A percentile compares a stretch with the other conserved stretches of the same genome.
phyloP scores from a whole-genome alignment of 2,329 filamentous ascomycete species.

The Claviceps cyperi region DNA sequence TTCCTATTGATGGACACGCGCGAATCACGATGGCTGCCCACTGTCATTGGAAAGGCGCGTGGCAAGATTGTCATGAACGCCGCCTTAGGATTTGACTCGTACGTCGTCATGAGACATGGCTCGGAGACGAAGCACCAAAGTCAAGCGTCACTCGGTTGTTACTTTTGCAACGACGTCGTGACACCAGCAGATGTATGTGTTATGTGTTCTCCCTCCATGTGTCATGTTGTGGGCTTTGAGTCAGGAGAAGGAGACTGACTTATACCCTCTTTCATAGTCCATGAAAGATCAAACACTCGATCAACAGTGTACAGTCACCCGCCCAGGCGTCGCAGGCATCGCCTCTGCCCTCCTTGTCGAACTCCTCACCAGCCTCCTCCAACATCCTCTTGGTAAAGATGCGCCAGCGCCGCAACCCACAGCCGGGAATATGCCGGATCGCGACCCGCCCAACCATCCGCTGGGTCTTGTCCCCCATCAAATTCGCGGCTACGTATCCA shows the following conservation, averaged over 20 bases:
- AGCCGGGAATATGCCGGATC: constrained; percentile 29
- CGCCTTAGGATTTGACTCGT: constrained; percentile 90
- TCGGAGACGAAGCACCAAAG: constrained; percentile 41
- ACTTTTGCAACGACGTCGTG: constrained; percentile 97
- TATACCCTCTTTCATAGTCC: constrained; percentile 40
- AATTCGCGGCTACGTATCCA: constrained; percentile 62
- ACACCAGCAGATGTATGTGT: constrained; percentile 74
- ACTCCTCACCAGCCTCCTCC: constrained; percentile 71
- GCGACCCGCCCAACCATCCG: constrained; percentile 43
- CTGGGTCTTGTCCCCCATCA: constrained; percentile 65
- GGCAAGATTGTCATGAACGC: constrained; percentile 96
- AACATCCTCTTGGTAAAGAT: constrained; percentile 61
- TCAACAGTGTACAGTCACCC: constrained; percentile 94
- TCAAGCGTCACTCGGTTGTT: constrained; percentile 71
- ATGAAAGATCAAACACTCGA: constrained; percentile 91
- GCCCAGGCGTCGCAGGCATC: constrained; percentile 82
- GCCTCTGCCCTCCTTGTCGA: constrained; percentile 87
- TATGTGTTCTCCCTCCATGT: constrained; percentile 32
- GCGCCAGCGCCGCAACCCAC: constrained; percentile 40
- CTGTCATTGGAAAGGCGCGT: constrained; percentile 83
- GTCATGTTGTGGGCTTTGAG: background rate
- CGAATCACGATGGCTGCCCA: constrained; percentile 90
- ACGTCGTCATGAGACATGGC: constrained; percentile 93
- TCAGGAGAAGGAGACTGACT: background rate
- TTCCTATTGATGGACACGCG: constrained; percentile 96